Base-by-base conservation (phyloP, 352 stramenopile species). In the Globisporangium perplexum region DNA sequence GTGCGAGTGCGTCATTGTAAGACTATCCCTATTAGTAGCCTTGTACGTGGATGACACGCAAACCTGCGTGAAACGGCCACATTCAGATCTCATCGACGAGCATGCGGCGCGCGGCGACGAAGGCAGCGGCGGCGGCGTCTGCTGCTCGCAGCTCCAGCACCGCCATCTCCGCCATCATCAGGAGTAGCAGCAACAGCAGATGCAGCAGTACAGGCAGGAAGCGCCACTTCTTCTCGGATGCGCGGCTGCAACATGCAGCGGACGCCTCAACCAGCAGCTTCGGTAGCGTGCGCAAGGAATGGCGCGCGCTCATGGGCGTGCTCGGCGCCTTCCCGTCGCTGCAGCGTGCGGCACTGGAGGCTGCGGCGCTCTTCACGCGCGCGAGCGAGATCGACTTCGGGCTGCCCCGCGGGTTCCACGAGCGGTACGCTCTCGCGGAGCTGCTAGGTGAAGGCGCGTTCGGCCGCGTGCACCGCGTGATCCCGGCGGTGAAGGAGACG, bases 371-470 rank as follows among this genome's bases (percentile, higher is more conserved):
- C 39, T 86, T 89, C 47, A 86, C 81, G 4, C 67, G 68, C 23
- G 68, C 78, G 7, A 35, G 65, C 15, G 74, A 92, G 48, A 64
- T 89, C 20, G 81, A 92, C 38, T 89, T 92, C 50, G 48, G 70
- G 28, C 59, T 88, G 30, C 76, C 81, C 7, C 63, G 76, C 41
- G 60, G 70, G 36, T 92, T 92, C 50, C 31, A 73, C 36, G 38
- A 33, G 14, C 76, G 77, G 58, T 92, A 87, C 58, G 47, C 53
- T 28, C 53, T 87, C 0, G 72, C 63, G 0, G 67, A 86, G 28
- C 71, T 81, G 28, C 63, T 92, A 7, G 81, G 81, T 3, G 81
- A 88, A 68, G 81, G 81, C 38, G 74, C 81, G 0, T 92, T 89
- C 60, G 81, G 81, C 41, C 62, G 60, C 36, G 81, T 92, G 4